Percentiles rank a stretch among this genome's conserved stretches.
Conservation (phyloP, 768 basidiomycete genomes). For the Trametes elegans region DNA sequence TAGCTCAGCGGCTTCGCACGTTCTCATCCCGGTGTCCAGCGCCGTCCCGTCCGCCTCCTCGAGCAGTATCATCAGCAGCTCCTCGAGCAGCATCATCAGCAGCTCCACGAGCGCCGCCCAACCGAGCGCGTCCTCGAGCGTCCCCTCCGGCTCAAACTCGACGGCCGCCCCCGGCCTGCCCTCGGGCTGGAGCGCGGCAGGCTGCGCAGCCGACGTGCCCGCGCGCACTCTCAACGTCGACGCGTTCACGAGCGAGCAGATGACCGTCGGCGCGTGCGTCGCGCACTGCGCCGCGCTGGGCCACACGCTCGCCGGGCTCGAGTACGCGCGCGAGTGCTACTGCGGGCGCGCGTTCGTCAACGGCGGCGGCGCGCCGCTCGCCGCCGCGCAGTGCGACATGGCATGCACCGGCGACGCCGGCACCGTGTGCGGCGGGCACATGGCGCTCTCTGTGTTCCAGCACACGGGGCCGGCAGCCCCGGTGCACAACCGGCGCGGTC, state of each 20-base stretch:
- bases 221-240: slow-evolving; percentile 17
- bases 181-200: slow-evolving; percentile 13
- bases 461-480: background rate
- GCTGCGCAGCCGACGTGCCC: slow-evolving; percentile 13
- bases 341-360: slow-evolving; percentile 17
- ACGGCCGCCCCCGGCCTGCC: slow-evolving; percentile 5
- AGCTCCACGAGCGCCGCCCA: background rate
- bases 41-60: background rate
- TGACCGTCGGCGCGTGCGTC: slow-evolving; percentile 16
- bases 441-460: slow-evolving; percentile 18
- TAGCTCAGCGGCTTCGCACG: background rate
- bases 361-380: slow-evolving; percentile 14
- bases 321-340: slow-evolving; percentile 23
- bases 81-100: slow-evolving; percentile 12
- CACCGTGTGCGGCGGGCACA: slow-evolving; percentile 14
- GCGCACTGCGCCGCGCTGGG: slow-evolving; percentile 13
- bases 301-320: slow-evolving; percentile 17
- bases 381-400: slow-evolving; percentile 16
- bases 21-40: background rate
- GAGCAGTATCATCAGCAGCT: slow-evolving; percentile 17
- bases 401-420: slow-evolving; percentile 10
- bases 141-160: slow-evolving; percentile 14
- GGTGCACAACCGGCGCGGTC: background rate
- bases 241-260: slow-evolving; percentile 14
- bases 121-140: background rate